A percentile compares a stretch with the other conserved stretches of the same genome.
These are phyloP conservation scores for Boletus holoroseus DNA, from an alignment of 1,284 basidiomycete species.

Conservation along the genomic window DNA sequence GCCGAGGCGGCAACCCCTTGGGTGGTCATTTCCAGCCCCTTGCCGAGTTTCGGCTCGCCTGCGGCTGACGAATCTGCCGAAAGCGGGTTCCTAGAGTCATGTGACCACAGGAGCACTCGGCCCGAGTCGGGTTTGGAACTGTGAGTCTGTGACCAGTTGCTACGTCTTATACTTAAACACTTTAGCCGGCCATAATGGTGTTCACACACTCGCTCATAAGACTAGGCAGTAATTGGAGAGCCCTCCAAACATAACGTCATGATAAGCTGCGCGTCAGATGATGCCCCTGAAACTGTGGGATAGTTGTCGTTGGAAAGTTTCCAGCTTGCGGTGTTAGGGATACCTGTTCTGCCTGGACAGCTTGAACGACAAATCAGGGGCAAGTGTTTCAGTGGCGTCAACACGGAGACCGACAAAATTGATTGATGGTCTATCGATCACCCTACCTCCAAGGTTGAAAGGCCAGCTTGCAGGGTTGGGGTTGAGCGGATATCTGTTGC, in stretches of 20 bases:
- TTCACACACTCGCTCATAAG: background rate
- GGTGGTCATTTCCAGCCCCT: no score
- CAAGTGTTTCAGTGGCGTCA: constrained; percentile 10
- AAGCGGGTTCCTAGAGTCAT: no score
- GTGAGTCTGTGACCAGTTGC: no score
- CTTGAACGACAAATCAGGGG: background rate
- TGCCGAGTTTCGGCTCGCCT: no score
- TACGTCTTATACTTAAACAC: no score
- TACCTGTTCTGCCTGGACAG: background rate
- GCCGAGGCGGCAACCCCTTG: no score
- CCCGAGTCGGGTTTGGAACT: no score
- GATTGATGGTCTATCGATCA: background rate
- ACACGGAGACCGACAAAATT: background rate
- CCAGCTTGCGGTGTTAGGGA: constrained; percentile 10
- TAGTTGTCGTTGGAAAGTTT: background rate
- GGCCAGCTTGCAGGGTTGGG: no score
- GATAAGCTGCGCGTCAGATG: background rate
- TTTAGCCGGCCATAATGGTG: background rate
- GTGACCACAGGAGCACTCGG: no score
- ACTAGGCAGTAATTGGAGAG: background rate
- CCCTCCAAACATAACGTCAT: background rate
- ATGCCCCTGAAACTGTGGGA: constrained; percentile 10
- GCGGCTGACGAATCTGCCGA: no score
- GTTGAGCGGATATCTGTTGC: background rate
- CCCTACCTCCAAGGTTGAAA: background rate